Base-by-base conservation (phyloP, 169 alveolate species). In the Cystoisospora suis region DNA sequence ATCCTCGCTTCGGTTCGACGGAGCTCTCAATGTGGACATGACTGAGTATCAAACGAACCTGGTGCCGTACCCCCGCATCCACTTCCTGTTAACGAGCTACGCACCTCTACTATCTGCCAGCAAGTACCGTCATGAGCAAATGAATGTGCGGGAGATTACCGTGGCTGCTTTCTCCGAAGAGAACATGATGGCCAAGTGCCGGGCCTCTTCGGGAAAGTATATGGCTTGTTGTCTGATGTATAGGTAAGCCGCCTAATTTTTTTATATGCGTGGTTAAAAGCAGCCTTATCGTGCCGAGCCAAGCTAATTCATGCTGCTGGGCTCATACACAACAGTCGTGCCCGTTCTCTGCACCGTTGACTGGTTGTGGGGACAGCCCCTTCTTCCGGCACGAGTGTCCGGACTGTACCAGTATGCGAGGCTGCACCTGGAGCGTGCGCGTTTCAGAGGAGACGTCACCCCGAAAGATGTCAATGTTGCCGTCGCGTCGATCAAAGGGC, bases 381-480 rank as follows among this genome's bases (percentile, higher is more conserved):
- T n/a, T n/a, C n/a, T n/a, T n/a, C n/a, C n/a, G n/a, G n/a, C n/a
- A n/a, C n/a, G n/a, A n/a, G n/a, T n/a, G n/a, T n/a, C n/a, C n/a
- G n/a, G n/a, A n/a, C n/a, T n/a, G n/a, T n/a, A n/a, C n/a, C n/a
- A n/a, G n/a, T n/a, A n/a, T n/a, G n/a, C n/a, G n/a, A n/a, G n/a
- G n/a, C n/a, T n/a, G n/a, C n/a, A n/a, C n/a, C n/a, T n/a, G n/a
- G n/a, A n/a, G n/a, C n/a, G n/a, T n/a, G n/a, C n/a, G n/a, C n/a
- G n/a, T n/a, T n/a, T 20, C 42, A 65, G 98, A 88, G 99, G 99
- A 6, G 99, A 98, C 95, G 99, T 98, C 40, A 99, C 98, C 29
- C 99, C 99, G 47, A 98, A 98, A 94, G 99, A 98, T 92, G 99
- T 98, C 72, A 98, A 98, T 91, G 99, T 99, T 32, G 98, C 99